phyloP scores from a whole-genome alignment of 805 yeast genomes.

The Nakazawaea sp. region DNA sequence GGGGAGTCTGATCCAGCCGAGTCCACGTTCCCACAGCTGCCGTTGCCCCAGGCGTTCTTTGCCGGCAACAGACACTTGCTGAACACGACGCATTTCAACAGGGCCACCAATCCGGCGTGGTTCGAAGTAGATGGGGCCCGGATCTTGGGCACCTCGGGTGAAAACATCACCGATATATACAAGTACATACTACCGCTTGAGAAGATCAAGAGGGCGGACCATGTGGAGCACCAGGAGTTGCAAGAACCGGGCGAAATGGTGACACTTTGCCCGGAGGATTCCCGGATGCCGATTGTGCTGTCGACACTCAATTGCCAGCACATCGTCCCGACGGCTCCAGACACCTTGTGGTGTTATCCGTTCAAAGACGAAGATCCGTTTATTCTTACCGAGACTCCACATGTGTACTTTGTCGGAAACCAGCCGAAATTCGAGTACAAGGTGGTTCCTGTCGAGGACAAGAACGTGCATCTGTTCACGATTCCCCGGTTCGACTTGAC shows the following conservation, averaged over 20 bases:
- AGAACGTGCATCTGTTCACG: constrained; percentile 44
- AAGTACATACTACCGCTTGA: constrained; percentile 50
- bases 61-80: constrained; percentile 35
- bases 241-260: constrained; percentile 46
- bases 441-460: constrained; percentile 23
- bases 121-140: constrained; percentile 48
- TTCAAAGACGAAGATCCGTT: constrained; percentile 75
- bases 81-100: constrained; percentile 27
- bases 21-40: constrained; percentile 79
- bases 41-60: constrained; percentile 75
- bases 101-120: constrained; percentile 73
- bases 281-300: constrained; percentile 52
- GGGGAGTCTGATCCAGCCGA: constrained; percentile 87
- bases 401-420: constrained; percentile 82
- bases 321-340: constrained; percentile 92
- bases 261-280: constrained; percentile 36
- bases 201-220: constrained; percentile 22
- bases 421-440: constrained; percentile 57
- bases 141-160: constrained; percentile 76
- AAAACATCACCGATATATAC: constrained; percentile 70
- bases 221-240: constrained; percentile 18
- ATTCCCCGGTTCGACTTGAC: constrained; percentile 67
- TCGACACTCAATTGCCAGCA: constrained; percentile 78
- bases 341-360: constrained; percentile 88
- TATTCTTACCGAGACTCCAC: constrained; percentile 72